phyloP scores from a whole-genome alignment of 1,139 yeast species.

The Hyphopichia khmerensis region DNA sequence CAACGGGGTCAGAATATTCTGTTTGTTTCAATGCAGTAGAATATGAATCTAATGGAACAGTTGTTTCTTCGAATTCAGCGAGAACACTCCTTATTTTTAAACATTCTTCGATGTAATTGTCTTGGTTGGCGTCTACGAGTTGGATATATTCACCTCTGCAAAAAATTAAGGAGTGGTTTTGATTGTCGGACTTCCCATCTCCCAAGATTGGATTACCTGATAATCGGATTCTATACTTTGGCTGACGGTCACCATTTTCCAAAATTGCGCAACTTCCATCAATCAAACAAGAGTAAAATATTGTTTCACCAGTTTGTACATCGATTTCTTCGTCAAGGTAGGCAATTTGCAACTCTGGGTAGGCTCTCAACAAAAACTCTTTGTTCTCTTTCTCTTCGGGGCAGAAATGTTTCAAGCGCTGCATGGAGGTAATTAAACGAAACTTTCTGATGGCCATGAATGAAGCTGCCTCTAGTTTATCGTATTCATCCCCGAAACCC shows the following conservation, averaged over 20 bases:
- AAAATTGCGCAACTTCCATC: constrained; percentile 46
- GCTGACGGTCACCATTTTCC: constrained; percentile 33
- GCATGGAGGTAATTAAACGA: constrained; percentile 45
- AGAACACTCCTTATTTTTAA: constrained; percentile 51
- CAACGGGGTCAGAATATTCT: constrained; percentile 42
- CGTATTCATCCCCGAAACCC: constrained; percentile 21
- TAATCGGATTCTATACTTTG: constrained; percentile 44
- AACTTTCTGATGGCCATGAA: constrained; percentile 46
- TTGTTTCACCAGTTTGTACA: constrained; percentile 19
- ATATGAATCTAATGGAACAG: constrained; percentile 33
- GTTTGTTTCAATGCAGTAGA: constrained; percentile 21
- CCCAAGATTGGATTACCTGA: constrained; percentile 58
- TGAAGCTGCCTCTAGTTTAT: constrained; percentile 36
- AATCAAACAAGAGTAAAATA: constrained; percentile 35
- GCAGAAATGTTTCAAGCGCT: constrained; percentile 36
- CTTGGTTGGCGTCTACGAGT: constrained; percentile 56
- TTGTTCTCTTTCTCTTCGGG: constrained; percentile 38
- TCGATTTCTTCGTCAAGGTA: constrained; percentile 38
- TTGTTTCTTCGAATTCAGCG: constrained; percentile 50
- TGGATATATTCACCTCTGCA: constrained; percentile 56
- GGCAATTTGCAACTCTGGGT: constrained; percentile 46
- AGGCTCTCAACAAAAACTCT: constrained; percentile 39
- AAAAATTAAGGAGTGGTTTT: constrained; percentile 50
- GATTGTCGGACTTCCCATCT: constrained; percentile 59
- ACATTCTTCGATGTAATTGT: constrained; percentile 56